These are phyloP conservation scores for Scheffersomyces coipomensis DNA, from an alignment of 805 yeast genomes.

Conservation along the genomic window DNA sequence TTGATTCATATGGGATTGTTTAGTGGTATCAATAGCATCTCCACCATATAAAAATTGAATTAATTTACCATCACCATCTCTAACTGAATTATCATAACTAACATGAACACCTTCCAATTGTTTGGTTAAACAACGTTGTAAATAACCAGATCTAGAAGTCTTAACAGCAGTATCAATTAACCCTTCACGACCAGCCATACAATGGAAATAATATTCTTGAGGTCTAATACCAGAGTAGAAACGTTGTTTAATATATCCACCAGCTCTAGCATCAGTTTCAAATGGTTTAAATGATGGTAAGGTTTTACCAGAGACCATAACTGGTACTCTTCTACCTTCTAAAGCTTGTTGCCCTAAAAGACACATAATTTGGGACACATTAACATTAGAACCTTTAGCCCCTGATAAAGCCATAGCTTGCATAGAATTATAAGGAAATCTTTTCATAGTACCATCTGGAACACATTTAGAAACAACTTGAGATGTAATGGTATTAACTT, in stretches of 20 bases:
- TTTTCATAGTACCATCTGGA: conserved; percentile 94
- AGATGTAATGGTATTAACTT: conserved; percentile 90
- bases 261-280: conserved; percentile 97
- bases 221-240: conserved; percentile 98
- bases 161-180: conserved; percentile 98
- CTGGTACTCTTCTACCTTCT: conserved; percentile 99
- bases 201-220: conserved; percentile 98
- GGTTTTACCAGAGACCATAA: conserved; percentile 97
- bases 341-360: conserved; percentile 97
- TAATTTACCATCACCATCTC: conserved; percentile 93
- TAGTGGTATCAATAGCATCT: conserved; percentile 90
- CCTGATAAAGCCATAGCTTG: conserved; percentile 99
- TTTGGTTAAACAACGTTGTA: conserved; percentile 97
- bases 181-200: conserved; percentile 99
- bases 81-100: conserved; percentile 89
- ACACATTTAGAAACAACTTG: conserved; percentile 92
- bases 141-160: conserved; percentile 96
- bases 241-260: conserved; percentile 96
- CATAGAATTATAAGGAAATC: conserved; percentile 95
- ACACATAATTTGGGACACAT: conserved; percentile 99
- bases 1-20: conserved; percentile 91
- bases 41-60: conserved; percentile 97
- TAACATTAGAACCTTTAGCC: conserved; percentile 98
- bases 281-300: conserved; percentile 94
- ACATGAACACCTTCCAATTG: conserved; percentile 97